A percentile compares a stretch with the other conserved stretches of the same genome.
Conservation (phyloP, 495 filamentous ascomycete genomes). For the Podospora australis region DNA sequence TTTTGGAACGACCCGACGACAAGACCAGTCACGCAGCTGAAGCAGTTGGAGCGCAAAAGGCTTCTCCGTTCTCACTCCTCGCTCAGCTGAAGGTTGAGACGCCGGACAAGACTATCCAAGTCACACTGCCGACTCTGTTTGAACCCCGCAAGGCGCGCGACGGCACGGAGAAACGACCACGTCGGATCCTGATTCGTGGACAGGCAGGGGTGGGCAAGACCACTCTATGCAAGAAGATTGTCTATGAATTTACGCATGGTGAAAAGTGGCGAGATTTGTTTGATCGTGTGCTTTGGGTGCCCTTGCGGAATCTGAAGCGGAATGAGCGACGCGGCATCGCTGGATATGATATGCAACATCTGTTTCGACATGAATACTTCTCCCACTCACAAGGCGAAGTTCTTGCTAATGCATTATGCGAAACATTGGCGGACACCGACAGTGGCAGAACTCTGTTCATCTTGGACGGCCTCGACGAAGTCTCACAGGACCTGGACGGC, state of each 20-base stretch:
- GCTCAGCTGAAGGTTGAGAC: conserved; percentile 22
- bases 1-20: conserved; percentile 16
- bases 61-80: conserved; percentile 25
- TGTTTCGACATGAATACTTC: conserved; percentile 28
- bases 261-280: conserved; percentile 23
- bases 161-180: conserved; percentile 16
- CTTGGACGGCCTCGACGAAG: conserved; percentile 39
- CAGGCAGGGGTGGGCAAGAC: conserved; percentile 40
- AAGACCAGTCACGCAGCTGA: conserved; percentile 2
- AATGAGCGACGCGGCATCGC: conserved; percentile 7
- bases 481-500: conserved; percentile 23
- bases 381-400: neutral
- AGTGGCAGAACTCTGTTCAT: conserved; percentile 27
- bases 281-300: conserved; percentile 36
- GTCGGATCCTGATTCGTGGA: conserved; percentile 36
- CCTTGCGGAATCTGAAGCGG: conserved; percentile 25
- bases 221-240: conserved; percentile 41
- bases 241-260: conserved; percentile 24
- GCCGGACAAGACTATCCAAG: conserved; percentile 14
- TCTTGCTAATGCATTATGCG: conserved; percentile 15
- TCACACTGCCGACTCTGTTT: conserved; percentile 25
- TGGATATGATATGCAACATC: conserved; percentile 14
- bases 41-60: neutral
- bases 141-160: conserved; percentile 18
- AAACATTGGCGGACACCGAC: conserved; percentile 4